These are phyloP conservation scores for Sclerotinia spermophila DNA, from an alignment of 2,329 filamentous ascomycete genomes.

Conservation along the genomic window DNA sequence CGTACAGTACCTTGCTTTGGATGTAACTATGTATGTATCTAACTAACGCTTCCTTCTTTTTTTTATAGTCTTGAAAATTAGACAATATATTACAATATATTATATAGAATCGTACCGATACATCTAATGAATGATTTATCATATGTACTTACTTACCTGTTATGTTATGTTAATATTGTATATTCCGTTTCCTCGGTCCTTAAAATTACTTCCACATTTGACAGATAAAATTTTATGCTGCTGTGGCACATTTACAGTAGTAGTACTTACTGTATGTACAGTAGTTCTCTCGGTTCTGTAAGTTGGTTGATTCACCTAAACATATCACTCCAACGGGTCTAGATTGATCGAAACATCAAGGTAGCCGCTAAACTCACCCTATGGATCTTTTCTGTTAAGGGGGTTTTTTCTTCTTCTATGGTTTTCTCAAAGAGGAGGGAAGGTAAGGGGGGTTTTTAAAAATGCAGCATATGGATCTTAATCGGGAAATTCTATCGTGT, in stretches of 20 bases:
- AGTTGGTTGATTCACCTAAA: not conserved
- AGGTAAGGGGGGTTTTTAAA: not conserved
- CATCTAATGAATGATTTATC: not conserved
- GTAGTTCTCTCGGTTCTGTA: not conserved
- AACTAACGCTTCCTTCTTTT: not conserved
- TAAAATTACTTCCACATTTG: not conserved
- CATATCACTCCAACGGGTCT: not conserved
- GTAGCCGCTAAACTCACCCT: not conserved
- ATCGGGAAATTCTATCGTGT: not conserved
- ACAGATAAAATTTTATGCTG: not conserved
- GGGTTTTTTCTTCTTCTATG: not conserved
- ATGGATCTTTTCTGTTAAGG: not conserved
- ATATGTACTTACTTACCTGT: not conserved
- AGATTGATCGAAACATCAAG: constrained; percentile 6
- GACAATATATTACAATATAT: not conserved
- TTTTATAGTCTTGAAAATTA: not conserved
- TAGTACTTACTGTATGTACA: too few relatives aligned
- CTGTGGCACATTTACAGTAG: not conserved
- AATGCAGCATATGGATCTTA: not conserved
- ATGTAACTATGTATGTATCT: not conserved
- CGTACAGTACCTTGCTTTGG: not conserved
- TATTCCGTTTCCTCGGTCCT: not conserved
- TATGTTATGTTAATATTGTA: too few relatives aligned
- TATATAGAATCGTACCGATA: not conserved
- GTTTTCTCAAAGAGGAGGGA: not conserved